These are phyloP conservation scores for Fusarium sublunatum DNA, from an alignment of 2,329 filamentous ascomycete species.

Conservation along the genomic window DNA sequence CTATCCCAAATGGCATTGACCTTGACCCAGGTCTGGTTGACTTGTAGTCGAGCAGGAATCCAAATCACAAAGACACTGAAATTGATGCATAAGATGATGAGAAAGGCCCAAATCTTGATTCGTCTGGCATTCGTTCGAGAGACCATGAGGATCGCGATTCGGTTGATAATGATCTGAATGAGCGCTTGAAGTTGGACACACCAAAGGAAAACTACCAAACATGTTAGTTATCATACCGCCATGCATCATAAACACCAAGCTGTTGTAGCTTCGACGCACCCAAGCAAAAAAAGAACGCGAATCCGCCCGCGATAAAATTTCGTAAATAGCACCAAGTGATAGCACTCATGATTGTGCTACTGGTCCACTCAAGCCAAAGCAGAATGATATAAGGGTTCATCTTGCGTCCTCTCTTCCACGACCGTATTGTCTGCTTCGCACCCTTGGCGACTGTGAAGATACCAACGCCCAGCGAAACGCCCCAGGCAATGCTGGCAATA, in stretches of 20 bases:
- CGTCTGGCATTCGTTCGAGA: constrained; percentile 51
- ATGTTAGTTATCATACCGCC: not conserved
- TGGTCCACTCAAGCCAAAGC: constrained; percentile 42
- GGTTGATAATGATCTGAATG: constrained; percentile 67
- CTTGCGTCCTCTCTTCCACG: constrained; percentile 40
- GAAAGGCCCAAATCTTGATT: constrained; percentile 58
- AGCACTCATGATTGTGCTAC: constrained; percentile 44
- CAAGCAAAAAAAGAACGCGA: constrained; percentile 41
- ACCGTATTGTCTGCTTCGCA: constrained; percentile 38
- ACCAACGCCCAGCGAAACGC: constrained; percentile 43
- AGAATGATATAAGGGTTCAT: constrained; percentile 41
- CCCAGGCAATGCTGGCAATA: constrained; percentile 46
- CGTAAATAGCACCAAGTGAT: constrained; percentile 45
- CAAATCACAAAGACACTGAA: constrained; percentile 65
- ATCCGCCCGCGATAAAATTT: constrained; percentile 41
- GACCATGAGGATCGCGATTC: constrained; percentile 61
- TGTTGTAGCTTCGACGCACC: constrained; percentile 10
- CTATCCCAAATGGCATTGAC: constrained; percentile 66
- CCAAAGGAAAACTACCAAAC: constrained; percentile 48
- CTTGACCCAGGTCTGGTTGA: constrained; percentile 54
- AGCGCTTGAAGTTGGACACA: constrained; percentile 61
- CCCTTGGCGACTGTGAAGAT: constrained; percentile 44
- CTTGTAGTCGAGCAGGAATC: constrained; percentile 63
- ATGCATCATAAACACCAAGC: not conserved
- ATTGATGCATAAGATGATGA: constrained; percentile 60